A percentile compares a stretch with the other conserved stretches of the same genome.
Conservation (phyloP, 352 stramenopile genomes). For the Phytophthora sojae region DNA sequence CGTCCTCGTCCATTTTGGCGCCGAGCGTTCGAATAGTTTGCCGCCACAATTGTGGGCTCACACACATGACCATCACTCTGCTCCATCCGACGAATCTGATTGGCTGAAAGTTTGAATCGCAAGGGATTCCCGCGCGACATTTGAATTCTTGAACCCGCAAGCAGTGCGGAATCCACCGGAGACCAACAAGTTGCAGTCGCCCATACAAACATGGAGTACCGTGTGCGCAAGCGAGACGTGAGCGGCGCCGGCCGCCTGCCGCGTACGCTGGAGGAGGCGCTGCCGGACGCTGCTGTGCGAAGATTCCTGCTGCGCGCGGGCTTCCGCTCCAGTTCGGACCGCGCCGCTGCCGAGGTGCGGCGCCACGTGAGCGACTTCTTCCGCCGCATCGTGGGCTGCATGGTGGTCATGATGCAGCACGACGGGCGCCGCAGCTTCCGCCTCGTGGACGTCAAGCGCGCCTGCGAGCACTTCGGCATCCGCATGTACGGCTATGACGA, state of each 20-base stretch:
- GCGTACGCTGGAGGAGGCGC: conserved; percentile 34
- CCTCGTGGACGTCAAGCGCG: conserved; percentile 72
- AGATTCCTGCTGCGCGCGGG: conserved; percentile 79
- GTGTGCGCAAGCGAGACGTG: conserved; percentile 59
- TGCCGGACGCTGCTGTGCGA: conserved; percentile 60
- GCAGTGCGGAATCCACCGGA: conserved; percentile 33
- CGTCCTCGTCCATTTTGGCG: conserved; percentile 74
- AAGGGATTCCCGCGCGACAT: conserved; percentile 14
- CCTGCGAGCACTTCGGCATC: conserved; percentile 72
- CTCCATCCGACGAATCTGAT: not conserved
- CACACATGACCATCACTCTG: conserved; percentile 35
- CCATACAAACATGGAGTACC: conserved; percentile 53
- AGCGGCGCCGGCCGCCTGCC: conserved; percentile 24
- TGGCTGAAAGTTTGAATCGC: not conserved
- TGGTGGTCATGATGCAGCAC: conserved; percentile 59
- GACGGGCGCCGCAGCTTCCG: conserved; percentile 52
- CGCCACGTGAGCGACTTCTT: conserved; percentile 65
- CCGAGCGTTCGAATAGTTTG: conserved; percentile 33
- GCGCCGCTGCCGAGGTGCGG: conserved; percentile 47
- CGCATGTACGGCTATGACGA: conserved; percentile 86
- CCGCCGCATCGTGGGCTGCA: conserved; percentile 54
- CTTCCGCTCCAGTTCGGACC: conserved; percentile 60
- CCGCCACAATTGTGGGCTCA: conserved; percentile 6
- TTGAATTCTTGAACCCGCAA: conserved; percentile 29
- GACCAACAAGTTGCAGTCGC: conserved; percentile 6